Evolutionary conservation across 2,329 filamentous ascomycete species (phyloP), one percentile per base, ranked within the genome.

Genomic region (Cladosporium sp.): DNA sequence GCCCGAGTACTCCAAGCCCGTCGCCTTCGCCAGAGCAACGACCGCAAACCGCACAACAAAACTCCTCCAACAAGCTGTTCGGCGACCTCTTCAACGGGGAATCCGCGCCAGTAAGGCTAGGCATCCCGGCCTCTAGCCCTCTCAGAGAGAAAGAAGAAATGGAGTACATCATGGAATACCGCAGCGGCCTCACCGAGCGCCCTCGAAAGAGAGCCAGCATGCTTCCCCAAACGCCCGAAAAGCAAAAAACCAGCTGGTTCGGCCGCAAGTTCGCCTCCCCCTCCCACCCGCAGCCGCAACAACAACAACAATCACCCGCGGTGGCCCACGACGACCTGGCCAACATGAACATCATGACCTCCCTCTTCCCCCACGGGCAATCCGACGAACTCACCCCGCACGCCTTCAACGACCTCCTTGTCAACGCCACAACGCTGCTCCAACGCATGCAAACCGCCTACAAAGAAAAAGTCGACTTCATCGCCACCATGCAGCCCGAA

Each of bases 401-500:
- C 37, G 75, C 78, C 1, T 78, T 82, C 67, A 74, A 81, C 59
- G 74, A 76, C 50, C 72, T 85, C 11, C 74, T 80, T 38, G 67
- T 72, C 22, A 80, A 80, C 57, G 80, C 80, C 40, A 78, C 80
- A 58, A 67, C 66, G n/a, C 66, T 82, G 1, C 69, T 84, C 40
- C 67, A 71, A 48, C 72, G 74, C 24, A 74, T 82, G 60, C 81
- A 83, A 63, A 65, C 67, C 4, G 79, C 79, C 2, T 83, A 84
- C 64, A 77, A 76, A 55, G 67, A 74, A 53, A 72, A 77, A 52
- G 71, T 70, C 1, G 71, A 74, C 47, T 70, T 72, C 24, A 67
- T 84, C 38, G 71, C 74, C 34, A 73, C 78, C 54, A 71, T 74
- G 3, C 67, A 74, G 30, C 76, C 75, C 3, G 79, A 82, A 57